A percentile compares a stretch with the other conserved stretches of the same genome.
phyloP scores from a whole-genome alignment of 2,329 filamentous ascomycete genomes.

The Aspergillus transmontanensis region DNA sequence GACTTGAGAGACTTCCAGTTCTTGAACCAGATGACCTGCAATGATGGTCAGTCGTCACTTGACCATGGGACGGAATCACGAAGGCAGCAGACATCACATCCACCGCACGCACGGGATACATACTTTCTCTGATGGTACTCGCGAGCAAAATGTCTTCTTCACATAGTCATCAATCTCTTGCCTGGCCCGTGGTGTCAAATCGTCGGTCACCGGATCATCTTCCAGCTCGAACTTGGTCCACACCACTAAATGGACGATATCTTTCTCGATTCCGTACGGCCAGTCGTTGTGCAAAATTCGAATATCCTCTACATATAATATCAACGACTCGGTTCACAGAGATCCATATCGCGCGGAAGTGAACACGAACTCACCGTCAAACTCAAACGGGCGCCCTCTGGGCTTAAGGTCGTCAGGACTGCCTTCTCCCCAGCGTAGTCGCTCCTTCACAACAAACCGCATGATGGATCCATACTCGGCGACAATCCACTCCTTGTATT shows the following conservation, averaged over 20 bases:
- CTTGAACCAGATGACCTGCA: slow-evolving; percentile 80
- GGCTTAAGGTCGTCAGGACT: slow-evolving; percentile 40
- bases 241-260: slow-evolving; percentile 82
- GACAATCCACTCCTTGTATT: slow-evolving; percentile 66
- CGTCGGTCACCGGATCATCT: slow-evolving; percentile 66
- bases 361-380: slow-evolving; percentile 32
- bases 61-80: background rate
- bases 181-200: slow-evolving; percentile 67
- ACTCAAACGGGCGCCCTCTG: slow-evolving; percentile 35
- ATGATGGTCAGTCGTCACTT: slow-evolving; percentile 16
- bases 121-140: slow-evolving; percentile 46
- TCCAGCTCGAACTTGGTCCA: slow-evolving; percentile 88
- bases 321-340: background rate
- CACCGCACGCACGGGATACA: slow-evolving; percentile 16
- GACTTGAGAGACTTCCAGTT: slow-evolving; percentile 88
- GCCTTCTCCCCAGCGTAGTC: slow-evolving; percentile 67
- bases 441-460: slow-evolving; percentile 71
- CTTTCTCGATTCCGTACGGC: slow-evolving; percentile 81
- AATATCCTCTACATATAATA: slow-evolving; percentile 55
- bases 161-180: slow-evolving; percentile 72
- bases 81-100: background rate
- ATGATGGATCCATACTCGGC: slow-evolving; percentile 74
- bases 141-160: slow-evolving; percentile 62
- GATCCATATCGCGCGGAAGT: background rate
- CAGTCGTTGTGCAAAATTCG: slow-evolving; percentile 88